Evolutionary conservation across 2,329 filamentous ascomycete genomes (phyloP).

Genomic region (Calonectria henricotiae): DNA sequence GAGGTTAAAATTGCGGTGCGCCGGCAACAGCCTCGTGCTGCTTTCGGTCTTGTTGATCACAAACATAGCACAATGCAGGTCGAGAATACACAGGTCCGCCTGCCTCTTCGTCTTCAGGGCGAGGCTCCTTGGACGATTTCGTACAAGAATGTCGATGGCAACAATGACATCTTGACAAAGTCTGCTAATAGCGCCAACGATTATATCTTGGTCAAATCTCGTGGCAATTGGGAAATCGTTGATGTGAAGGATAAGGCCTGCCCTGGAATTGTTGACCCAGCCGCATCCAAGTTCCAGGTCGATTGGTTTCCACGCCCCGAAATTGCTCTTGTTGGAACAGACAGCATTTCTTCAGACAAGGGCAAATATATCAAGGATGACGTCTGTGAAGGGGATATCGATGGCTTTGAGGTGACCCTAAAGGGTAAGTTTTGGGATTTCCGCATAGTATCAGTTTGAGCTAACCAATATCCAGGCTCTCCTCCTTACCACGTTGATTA

Average conservation of each 20-base stretch:
- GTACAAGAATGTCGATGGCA: conserved; percentile 79
- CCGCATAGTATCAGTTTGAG: neutral
- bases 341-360: conserved; percentile 70
- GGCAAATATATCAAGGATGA: conserved; percentile 80
- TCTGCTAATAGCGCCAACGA: conserved; percentile 76
- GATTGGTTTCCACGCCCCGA: conserved; percentile 89
- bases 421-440: conserved; percentile 71
- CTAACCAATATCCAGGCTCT: conserved; percentile 70
- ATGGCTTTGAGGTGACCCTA: conserved; percentile 86
- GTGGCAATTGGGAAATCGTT: conserved; percentile 86
- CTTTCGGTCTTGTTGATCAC: conserved; percentile 89
- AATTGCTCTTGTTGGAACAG: conserved; percentile 77
- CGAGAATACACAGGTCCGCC: conserved; percentile 80
- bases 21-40: conserved; percentile 88
- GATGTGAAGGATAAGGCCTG: conserved; percentile 86
- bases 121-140: conserved; percentile 87
- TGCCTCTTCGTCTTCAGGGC: conserved; percentile 90
- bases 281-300: conserved; percentile 83
- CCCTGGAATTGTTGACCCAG: conserved; percentile 83
- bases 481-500: conserved; percentile 90
- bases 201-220: conserved; percentile 74
- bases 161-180: conserved; percentile 63
- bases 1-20: conserved; percentile 89
- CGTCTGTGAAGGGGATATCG: conserved; percentile 95
- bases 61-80: conserved; percentile 83